Evolutionary conservation across 2,329 filamentous ascomycete species (phyloP), one percentile per base, ranked within the genome.

Genomic region (Epichloe aotearoae): DNA sequence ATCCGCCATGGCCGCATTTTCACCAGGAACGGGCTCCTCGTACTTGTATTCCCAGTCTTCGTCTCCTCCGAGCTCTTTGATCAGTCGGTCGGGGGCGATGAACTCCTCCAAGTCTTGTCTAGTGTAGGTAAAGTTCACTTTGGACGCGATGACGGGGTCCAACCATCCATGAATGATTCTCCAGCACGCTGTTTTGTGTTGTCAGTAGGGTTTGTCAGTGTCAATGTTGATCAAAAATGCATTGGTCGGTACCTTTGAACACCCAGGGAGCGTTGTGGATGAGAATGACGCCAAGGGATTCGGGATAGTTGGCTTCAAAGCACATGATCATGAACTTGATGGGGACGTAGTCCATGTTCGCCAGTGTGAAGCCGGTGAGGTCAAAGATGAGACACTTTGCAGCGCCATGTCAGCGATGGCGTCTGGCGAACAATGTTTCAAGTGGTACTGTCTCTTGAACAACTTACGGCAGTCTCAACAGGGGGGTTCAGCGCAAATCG

Each of bases 301-400:
- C 84, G 1, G 84, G 84, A 59, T 88, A 88, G 60, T 86, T 85
- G 47, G 84, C 83, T 68, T 88, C 84, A 58, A 88, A 86, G 61
- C 82, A 84, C 58, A 86, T 84, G 66, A 88, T 85, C 70, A 88
- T 84, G 68, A 87, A 88, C 58, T 85, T 88, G 47, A 88, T 80
- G 0, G 84, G 83, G 0, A 80, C 75, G 62, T 87, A 88, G 64
- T 88, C 84, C 75, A 88, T 87, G 66, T 88, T 88, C 8, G 80
- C 74, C 62, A 87, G 71, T 14, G 76, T 76, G 62, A 88, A 88
- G 54, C 77, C 73, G 5, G 75, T 83, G 76, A 88, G 82, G 64
- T 88, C 84, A 61, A 88, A 88, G 50, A 88, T 66, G 51, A 88
- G 55, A 41, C 42, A 45, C 42, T 45, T 30, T 30, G 30, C 30